Percentiles rank a stretch among this genome's conserved stretches.
Evolutionary conservation across 345 rosid species (phyloP).

Genomic region (Geranium brycei): DNA sequence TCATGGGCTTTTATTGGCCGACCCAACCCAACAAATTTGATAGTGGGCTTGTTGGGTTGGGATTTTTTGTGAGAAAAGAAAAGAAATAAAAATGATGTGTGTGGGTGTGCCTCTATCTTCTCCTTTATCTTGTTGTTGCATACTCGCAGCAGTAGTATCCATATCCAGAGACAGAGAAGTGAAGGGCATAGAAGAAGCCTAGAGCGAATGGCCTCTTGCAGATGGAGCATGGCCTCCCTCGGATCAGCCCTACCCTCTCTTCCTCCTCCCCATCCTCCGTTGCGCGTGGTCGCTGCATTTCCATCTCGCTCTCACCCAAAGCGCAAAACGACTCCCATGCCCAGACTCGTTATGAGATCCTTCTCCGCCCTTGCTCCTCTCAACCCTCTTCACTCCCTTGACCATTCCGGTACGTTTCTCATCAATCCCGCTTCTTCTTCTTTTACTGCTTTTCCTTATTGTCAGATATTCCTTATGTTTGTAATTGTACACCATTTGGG

Average conservation of each 20-base stretch:
- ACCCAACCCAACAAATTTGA: too few relatives aligned
- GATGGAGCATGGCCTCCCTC: slow-evolving; percentile 61
- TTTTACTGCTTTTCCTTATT: neutral
- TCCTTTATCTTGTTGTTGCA: too few relatives aligned
- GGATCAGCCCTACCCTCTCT: slow-evolving; percentile 54
- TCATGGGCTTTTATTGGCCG: too few relatives aligned
- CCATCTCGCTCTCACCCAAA: neutral
- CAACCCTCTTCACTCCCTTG: slow-evolving; percentile 39
- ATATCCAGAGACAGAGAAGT: too few relatives aligned
- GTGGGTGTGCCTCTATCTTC: too few relatives aligned
- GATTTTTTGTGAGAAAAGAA: too few relatives aligned
- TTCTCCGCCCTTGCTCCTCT: slow-evolving; percentile 40
- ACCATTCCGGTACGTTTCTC: slow-evolving; percentile 32
- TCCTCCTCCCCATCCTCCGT: slow-evolving; percentile 10
- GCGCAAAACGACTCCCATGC: slow-evolving; percentile 8
- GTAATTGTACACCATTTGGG: neutral
- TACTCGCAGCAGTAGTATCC: too few relatives aligned
- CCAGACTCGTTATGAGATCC: slow-evolving; percentile 20
- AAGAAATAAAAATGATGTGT: too few relatives aligned
- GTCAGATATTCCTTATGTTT: neutral
- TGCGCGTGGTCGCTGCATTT: slow-evolving; percentile 20
- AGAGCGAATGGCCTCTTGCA: too few relatives aligned
- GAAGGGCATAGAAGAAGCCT: too few relatives aligned
- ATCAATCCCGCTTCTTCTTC: neutral
- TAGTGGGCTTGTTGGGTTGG: too few relatives aligned